Base-by-base conservation (phyloP, 768 basidiomycete species). In the Trametes meyenii region DNA sequence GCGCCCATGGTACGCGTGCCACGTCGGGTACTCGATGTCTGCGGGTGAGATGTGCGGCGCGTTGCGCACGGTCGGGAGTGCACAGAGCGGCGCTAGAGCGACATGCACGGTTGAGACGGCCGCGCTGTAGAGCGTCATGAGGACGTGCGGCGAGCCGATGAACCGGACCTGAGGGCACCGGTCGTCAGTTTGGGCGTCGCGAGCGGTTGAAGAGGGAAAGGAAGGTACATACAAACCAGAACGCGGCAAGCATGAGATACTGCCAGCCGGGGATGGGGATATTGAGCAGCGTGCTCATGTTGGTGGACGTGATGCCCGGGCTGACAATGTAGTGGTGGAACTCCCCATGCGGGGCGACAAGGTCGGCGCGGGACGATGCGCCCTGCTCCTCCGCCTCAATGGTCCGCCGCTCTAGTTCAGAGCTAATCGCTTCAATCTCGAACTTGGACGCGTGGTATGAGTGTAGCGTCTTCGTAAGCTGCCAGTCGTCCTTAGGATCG, bases 401-500 rank as follows among this genome's bases (percentile, higher is more conserved):
- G 19, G 84, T 78, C 5, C 72, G 70, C 33, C 70, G 76, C 60
- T 89, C 85, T 49, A 94, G 77, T 45, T 78, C 73, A 1, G 83
- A 74, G 1, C 80, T 78, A 43, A 93, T 75, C 49, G 94, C 70
- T 68, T 92, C 90, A 24, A 86, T 85, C 74, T 93, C 87, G 68
- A 89, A 92, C 72, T 94, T 94, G 12, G 84, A 79, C 40, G 75
- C 78, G 67, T 90, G 83, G 69, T 94, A 95, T 0, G 90, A 84
- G 59, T 84, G 80, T 19, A 73, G 70, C 8, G 86, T 85, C 49
- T 82, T 77, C 45, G 80, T 73, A 40, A 89, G 78, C 68, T 94
- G 92, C 85, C 86, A 88, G 72, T 95, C 92, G 29, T 82, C 78
- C 0, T 78, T 69, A 57, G 87, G 80, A 64, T 85, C 90, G 61